phyloP scores from a whole-genome alignment of 805 yeast species.

The Candida germanica region DNA sequence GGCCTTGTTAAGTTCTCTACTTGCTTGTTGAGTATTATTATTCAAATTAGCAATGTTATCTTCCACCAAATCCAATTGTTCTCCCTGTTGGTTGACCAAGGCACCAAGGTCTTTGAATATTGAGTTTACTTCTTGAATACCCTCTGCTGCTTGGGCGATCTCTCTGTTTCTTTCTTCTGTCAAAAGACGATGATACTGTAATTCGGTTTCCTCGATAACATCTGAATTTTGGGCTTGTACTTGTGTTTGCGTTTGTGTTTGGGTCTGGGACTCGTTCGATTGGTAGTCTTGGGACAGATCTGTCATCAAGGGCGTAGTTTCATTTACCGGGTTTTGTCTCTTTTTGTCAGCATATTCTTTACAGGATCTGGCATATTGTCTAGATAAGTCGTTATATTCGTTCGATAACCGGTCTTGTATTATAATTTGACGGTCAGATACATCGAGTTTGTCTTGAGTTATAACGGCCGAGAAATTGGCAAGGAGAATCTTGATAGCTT shows the following conservation, averaged over 20 bases:
- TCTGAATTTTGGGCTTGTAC: conserved; percentile 36
- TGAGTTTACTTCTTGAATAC: conserved; percentile 80
- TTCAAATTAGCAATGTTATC: conserved; percentile 67
- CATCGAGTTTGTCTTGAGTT: conserved; percentile 24
- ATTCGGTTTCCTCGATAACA: conserved; percentile 43
- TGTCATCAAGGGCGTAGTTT: conserved; percentile 39
- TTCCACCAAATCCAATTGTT: conserved; percentile 78
- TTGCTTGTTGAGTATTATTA: conserved; percentile 65
- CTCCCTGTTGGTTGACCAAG: conserved; percentile 81
- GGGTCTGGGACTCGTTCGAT: conserved; percentile 10
- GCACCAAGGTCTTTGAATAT: conserved; percentile 79
- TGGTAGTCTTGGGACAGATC: conserved; percentile 3
- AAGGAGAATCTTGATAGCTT: conserved; percentile 30
- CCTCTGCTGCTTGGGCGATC: conserved; percentile 67
- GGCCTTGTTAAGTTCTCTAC: conserved; percentile 68
- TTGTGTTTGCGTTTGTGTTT: conserved; percentile 25
- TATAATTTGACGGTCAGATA: conserved; percentile 40
- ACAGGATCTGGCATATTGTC: conserved; percentile 12
- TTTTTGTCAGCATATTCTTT: conserved; percentile 50
- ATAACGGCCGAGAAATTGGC: conserved; percentile 25
- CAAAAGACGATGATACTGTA: conserved; percentile 60
- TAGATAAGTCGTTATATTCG: conserved; percentile 54
- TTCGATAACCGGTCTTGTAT: conserved; percentile 50
- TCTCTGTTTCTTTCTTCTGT: conserved; percentile 74
- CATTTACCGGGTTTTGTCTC: conserved; percentile 23